These are phyloP conservation scores for Meira nashicola DNA, from an alignment of 1,284 basidiomycete genomes.

Conservation along the genomic window DNA sequence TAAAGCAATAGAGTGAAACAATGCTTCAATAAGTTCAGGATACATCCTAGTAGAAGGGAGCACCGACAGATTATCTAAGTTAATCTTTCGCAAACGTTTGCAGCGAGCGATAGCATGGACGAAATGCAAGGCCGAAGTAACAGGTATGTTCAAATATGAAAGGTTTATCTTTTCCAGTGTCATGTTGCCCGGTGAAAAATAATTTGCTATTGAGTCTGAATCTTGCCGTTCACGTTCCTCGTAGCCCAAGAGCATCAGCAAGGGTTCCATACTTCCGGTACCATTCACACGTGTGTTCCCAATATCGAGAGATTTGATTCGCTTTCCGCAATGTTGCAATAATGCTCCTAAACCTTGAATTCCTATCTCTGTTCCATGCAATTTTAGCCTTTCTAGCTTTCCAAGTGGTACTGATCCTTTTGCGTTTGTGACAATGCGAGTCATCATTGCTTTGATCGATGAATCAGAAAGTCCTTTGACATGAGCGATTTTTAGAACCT, in stretches of 20 bases:
- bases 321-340: constrained; percentile 1
- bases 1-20: too few species aligned
- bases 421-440: not conserved
- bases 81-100: too few species aligned
- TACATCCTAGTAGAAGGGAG: too few species aligned
- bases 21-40: too few species aligned
- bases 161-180: constrained; percentile 1
- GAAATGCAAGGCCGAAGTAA: too few species aligned
- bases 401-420: not conserved
- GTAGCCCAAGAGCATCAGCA: not conserved
- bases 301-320: constrained; percentile 4
- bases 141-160: too few species aligned
- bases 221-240: too few species aligned
- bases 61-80: too few species aligned
- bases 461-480: constrained; percentile 5
- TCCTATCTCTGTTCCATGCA: constrained; percentile 6
- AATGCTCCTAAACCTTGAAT: not conserved
- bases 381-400: constrained; percentile 3
- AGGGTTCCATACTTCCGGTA: not conserved
- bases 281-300: not conserved
- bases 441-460: constrained; percentile 2
- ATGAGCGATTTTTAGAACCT: constrained; percentile 6
- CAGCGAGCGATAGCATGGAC: too few species aligned
- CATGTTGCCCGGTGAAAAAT: too few species aligned
- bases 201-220: too few species aligned